phyloP scores from a whole-genome alignment of 2,329 filamentous ascomycete species.

The Sclerotinia borealis region DNA sequence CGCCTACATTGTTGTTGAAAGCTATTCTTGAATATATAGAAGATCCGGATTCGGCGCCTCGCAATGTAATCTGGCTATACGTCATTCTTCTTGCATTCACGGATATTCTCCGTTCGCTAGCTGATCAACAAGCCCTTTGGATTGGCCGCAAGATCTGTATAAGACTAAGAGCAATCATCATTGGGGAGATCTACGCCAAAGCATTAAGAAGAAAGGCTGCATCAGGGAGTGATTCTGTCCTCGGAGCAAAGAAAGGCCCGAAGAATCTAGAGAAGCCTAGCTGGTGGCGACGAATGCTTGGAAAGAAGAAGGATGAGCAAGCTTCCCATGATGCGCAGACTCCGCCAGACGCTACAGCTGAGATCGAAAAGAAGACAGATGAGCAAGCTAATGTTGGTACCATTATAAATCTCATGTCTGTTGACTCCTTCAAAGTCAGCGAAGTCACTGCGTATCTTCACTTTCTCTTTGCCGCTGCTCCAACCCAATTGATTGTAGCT shows the following conservation, averaged over 20 bases:
- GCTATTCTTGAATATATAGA: slow-evolving; percentile 94
- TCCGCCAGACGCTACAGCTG: slow-evolving; percentile 7
- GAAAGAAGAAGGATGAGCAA: slow-evolving; percentile 38
- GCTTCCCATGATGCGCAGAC: slow-evolving; percentile 25
- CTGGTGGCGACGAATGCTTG: slow-evolving; percentile 49
- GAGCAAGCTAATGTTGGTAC: slow-evolving; percentile 87
- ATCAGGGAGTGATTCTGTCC: slow-evolving; percentile 65
- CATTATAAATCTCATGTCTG: slow-evolving; percentile 99
- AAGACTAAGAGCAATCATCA: slow-evolving; percentile 85
- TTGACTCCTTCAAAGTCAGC: slow-evolving; percentile 97
- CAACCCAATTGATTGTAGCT: slow-evolving; percentile 78
- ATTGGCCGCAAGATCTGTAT: slow-evolving; percentile 93
- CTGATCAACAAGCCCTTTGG: slow-evolving; percentile 83
- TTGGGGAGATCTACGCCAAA: slow-evolving; percentile 96
- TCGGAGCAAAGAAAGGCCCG: slow-evolving; percentile 50
- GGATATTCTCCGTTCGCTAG: slow-evolving; percentile 65
- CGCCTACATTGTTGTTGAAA: slow-evolving; percentile 83
- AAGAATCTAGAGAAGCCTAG: slow-evolving; percentile 37
- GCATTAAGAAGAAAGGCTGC: slow-evolving; percentile 85
- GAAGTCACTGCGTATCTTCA: slow-evolving; percentile 94
- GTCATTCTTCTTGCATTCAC: slow-evolving; percentile 84
- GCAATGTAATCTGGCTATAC: slow-evolving; percentile 91
- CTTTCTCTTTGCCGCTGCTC: slow-evolving; percentile 88
- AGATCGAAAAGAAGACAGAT: slow-evolving; percentile 39
- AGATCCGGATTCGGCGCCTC: slow-evolving; percentile 64